phyloP scores from a whole-genome alignment of 768 basidiomycete genomes.

The Rubroboletus satanas region DNA sequence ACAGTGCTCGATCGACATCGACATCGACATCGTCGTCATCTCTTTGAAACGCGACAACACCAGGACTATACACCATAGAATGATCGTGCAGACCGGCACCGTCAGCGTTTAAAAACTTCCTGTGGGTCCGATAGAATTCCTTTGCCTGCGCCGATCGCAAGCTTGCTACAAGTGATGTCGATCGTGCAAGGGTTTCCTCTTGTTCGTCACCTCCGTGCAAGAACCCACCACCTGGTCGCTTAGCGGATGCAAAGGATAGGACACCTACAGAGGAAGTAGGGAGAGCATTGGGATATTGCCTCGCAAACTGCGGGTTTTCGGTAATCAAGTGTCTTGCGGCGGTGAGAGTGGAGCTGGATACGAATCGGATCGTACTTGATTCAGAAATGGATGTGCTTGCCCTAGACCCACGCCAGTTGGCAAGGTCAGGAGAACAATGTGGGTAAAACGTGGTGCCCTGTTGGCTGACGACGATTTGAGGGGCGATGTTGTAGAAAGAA shows the following conservation, averaged over 20 bases:
- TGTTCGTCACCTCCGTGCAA: constrained; percentile 44
- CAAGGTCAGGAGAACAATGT: constrained; percentile 35
- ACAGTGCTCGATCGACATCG: constrained; percentile 9
- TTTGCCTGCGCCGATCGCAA: constrained; percentile 32
- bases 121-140: constrained; percentile 41
- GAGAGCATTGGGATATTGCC: constrained; percentile 11
- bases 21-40: constrained; percentile 30
- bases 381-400: background rate
- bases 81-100: constrained; percentile 45
- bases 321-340: constrained; percentile 28
- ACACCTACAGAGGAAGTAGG: constrained; percentile 34
- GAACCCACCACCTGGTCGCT: constrained; percentile 43
- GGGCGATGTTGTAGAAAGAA: constrained; percentile 32
- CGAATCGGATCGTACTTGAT: constrained; percentile 29
- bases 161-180: constrained; percentile 39
- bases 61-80: constrained; percentile 45
- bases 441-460: constrained; percentile 41
- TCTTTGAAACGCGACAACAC: constrained; percentile 40
- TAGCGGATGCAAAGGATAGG: constrained; percentile 42
- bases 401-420: constrained; percentile 31
- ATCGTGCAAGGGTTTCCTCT: constrained; percentile 41
- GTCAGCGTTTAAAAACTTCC: constrained; percentile 30
- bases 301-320: constrained; percentile 11
- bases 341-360: constrained; percentile 30
- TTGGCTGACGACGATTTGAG: constrained; percentile 34